Evolutionary conservation across 2,329 filamentous ascomycete genomes (phyloP), one percentile per base, ranked within the genome.

Genomic region (Aspergillus floridensis): DNA sequence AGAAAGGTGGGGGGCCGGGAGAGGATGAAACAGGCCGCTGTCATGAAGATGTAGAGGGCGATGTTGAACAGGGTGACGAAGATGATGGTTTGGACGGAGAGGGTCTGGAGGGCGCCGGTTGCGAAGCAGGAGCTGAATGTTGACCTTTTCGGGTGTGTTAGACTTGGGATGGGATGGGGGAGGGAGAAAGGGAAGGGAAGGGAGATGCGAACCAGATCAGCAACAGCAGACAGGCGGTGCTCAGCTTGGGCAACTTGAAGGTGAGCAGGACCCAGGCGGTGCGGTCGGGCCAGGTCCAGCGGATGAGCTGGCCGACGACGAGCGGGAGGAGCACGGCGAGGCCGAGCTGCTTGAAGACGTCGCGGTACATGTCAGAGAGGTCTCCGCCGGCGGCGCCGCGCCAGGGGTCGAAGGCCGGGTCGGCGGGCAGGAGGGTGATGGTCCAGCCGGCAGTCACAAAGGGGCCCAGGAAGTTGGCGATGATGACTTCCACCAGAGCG

Each of bases 11-110:
- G 75, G 5, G 75, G 75, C 4, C 70, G 79, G 66, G 81, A 84
- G 38, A 80, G 73, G 2, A 82, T 71, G 1, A 81, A 81, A 1
- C 85, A 78, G 41, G 77, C 78, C 63, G 84, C 85, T 61, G 86
- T 89, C 11, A 90, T 80, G 1, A 79, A 74, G 1, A 88, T 84
- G 76, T 88, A 90, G 32, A 90, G 78, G 0, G 79, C 83, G n/a
- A 90, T 77, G 60, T 88, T 87, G 64, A 91, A 84, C 59, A 90
- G 84, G 11, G 89, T 81, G 48, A 87, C 82, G 72, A 91, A 90
- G 46, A 88, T 71, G 41, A 90, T 79, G 51, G 87, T 89, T 46
- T 82, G 80, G 2, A 80, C 77, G 1, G 85, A 84, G 24, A 89
- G 79, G 21, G 77, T 72, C 47, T 82, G 79, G 32, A 90, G 82